Base-by-base conservation (phyloP, 768 basidiomycete genomes). In the Lentinula lateritia region DNA sequence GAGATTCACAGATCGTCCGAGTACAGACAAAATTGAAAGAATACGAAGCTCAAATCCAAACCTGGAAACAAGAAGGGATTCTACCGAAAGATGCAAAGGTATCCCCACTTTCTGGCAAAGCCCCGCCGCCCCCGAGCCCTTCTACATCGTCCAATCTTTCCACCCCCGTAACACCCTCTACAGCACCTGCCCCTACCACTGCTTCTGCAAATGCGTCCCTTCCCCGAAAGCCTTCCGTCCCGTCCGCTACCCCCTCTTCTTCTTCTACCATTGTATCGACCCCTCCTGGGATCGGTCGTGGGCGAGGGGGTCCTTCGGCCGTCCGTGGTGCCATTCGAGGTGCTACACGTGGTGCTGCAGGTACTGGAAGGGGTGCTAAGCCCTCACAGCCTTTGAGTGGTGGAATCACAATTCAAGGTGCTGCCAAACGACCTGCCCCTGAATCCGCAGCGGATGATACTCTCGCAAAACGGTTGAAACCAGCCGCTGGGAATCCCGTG, bases 1-100 rank as follows among this genome's bases (percentile, higher is more conserved):
- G 91, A 73, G 90, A 93, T 65, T 74, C 76, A 1, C 88, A 88
- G 65, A 74, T 92, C n/a, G 77, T 85, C 35, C 81, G 77, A 55
- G 76, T 83, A 9, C 84, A 89, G 67, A 75, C 73, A 61, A 81
- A 79, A 61, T 74, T 90, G 54, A 92, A 90, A 73, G 85, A 88
- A 6, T 75, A 90, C 39, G 89, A 92, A 67, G 77, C 78, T 10
- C 83, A 85, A 61, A 81, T 89, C 39, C 70, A 81, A 45, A 82
- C 81, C 62, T 83, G 81, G 81, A 78, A 78, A 65, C 80, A 80
- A 52, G 72, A 75, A 0, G 84, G 86, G 2, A 48, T 80, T 2
- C 45, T 85, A 45, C 81, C 84, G 10, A 75, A 74, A 1, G 64
- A 74, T 23, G 23, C 67, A 34, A 61, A 70, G 16, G 50, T 66